phyloP scores from a whole-genome alignment of 345 rosid genomes.

The Streptanthus diversifolius region DNA sequence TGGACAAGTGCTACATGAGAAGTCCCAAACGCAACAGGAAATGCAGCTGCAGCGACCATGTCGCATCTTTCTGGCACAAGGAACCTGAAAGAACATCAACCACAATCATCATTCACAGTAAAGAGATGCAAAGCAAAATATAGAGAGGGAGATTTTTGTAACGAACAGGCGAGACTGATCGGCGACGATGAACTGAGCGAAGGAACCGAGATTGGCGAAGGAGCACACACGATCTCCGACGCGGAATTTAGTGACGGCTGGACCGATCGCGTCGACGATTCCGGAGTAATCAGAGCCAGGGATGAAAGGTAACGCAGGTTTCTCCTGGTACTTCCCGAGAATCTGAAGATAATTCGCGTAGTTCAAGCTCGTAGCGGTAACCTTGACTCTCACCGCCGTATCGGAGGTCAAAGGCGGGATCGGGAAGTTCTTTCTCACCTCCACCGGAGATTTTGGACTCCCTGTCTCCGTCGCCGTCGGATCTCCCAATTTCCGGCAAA shows the following conservation, averaged over 20 bases:
- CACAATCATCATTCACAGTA: neutral
- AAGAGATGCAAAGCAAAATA: neutral
- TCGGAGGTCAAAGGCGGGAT: slow-evolving; percentile 58
- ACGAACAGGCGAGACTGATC: slow-evolving; percentile 64
- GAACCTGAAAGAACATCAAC: slow-evolving; percentile 37
- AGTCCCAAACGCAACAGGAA: slow-evolving; percentile 94
- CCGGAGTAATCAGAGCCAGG: slow-evolving; percentile 97
- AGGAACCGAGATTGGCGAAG: slow-evolving; percentile 59
- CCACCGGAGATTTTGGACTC: slow-evolving; percentile 46
- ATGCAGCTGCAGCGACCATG: slow-evolving; percentile 77
- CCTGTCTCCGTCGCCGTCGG: slow-evolving; percentile 44
- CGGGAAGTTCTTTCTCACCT: slow-evolving; percentile 41
- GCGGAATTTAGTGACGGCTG: slow-evolving; percentile 56
- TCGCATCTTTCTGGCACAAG: slow-evolving; percentile 79
- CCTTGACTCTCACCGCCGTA: slow-evolving; percentile 66
- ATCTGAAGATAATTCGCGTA: slow-evolving; percentile 91
- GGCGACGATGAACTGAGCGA: slow-evolving; percentile 76
- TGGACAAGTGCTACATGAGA: slow-evolving; percentile 92
- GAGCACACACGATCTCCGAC: slow-evolving; percentile 85
- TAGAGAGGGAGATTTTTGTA: neutral
- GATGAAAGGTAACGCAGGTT: slow-evolving; percentile 73
- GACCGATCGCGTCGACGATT: slow-evolving; percentile 56
- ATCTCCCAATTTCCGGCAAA: slow-evolving; percentile 72
- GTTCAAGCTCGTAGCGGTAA: slow-evolving; percentile 93
- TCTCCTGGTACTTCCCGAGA: slow-evolving; percentile 84